Conservation (phyloP, 176 grass and related monocot species). For the Oryza meyeriana region DNA sequence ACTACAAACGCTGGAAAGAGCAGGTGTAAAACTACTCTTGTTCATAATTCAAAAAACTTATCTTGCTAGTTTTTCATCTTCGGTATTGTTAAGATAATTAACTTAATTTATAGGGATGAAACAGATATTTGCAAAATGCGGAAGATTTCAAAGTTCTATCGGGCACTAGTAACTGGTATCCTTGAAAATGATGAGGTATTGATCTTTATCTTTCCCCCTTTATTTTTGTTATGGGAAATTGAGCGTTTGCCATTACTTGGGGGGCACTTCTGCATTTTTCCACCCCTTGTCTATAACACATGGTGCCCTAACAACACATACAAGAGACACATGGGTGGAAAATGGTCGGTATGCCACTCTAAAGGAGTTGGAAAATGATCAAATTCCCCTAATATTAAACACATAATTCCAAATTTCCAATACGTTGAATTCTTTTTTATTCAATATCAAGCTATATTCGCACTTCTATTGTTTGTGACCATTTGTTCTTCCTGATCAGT, state of each 20-base stretch:
- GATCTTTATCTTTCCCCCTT: not conserved
- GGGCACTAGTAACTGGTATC: constrained; percentile 68
- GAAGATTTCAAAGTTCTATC: constrained; percentile 91
- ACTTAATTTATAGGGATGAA: constrained; percentile 52
- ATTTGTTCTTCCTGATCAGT: not conserved
- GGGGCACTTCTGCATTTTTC: not conserved
- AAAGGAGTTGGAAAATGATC: not conserved
- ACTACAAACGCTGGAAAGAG: constrained; percentile 45
- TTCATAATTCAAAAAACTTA: not conserved
- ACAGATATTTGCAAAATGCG: constrained; percentile 45
- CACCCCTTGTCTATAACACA: not conserved
- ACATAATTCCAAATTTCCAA: not conserved
- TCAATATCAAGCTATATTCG: not conserved
- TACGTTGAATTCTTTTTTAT: not conserved
- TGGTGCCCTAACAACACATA: not conserved
- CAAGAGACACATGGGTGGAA: no score
- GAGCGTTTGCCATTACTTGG: not conserved
- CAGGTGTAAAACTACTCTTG: constrained; percentile 37
- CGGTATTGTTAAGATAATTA: constrained; percentile 7
- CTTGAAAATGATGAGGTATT: constrained; percentile 75
- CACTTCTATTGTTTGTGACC: not conserved
- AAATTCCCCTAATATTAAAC: not conserved
- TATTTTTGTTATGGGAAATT: not conserved
- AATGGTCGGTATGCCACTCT: not conserved
- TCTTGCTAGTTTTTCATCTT: constrained; percentile 7